Percentiles rank a stretch among this genome's conserved stretches.
Conservation (phyloP, 164 flowering plant genomes). For the Annona cherimola region DNA sequence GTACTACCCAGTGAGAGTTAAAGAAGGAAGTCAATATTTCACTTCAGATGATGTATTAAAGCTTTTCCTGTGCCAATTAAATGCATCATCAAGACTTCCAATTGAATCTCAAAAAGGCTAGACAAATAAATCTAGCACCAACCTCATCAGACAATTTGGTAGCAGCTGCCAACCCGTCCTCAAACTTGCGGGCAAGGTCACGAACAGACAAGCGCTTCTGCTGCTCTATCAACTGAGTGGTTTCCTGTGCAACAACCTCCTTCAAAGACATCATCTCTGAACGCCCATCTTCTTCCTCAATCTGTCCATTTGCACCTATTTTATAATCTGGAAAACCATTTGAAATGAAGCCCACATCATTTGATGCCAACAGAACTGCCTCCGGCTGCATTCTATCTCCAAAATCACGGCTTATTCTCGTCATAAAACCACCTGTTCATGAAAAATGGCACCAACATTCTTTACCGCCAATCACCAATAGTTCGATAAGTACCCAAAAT, state of each 20-base stretch:
- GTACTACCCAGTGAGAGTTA: not conserved
- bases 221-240: slow-evolving; percentile 73
- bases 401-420: slow-evolving; percentile 69
- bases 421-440: slow-evolving; percentile 30
- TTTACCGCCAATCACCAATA: not conserved
- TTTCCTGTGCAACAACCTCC: slow-evolving; percentile 78
- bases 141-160: slow-evolving; percentile 91
- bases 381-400: slow-evolving; percentile 42
- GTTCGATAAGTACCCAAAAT: not conserved
- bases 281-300: slow-evolving; percentile 64
- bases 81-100: not conserved
- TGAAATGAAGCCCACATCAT: slow-evolving; percentile 73
- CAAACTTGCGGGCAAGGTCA: slow-evolving; percentile 92
- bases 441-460: not conserved
- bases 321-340: slow-evolving; percentile 73
- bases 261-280: slow-evolving; percentile 50
- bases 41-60: not conserved
- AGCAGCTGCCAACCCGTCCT: slow-evolving; percentile 87
- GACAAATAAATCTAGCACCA: slow-evolving; percentile 1
- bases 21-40: not conserved
- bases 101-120: not conserved
- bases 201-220: slow-evolving; percentile 95
- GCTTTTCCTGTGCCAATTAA: not conserved
- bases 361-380: slow-evolving; percentile 54
- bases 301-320: slow-evolving; percentile 65